phyloP scores from a whole-genome alignment of 78 protist species.

The Dictyostelium firmibasis region DNA sequence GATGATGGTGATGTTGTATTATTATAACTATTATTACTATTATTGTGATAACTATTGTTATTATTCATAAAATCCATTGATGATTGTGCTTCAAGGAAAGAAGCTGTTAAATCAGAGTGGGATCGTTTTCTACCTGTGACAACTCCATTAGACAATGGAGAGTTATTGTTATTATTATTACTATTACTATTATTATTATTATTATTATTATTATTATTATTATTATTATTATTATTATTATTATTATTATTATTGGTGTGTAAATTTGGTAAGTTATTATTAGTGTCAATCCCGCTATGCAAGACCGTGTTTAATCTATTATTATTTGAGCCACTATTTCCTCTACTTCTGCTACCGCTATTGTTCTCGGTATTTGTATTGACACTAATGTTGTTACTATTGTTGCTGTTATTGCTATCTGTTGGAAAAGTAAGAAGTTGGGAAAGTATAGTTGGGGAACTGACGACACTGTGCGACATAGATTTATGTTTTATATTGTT shows the following conservation, averaged over 20 bases:
- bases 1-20: background rate
- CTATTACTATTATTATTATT: background rate
- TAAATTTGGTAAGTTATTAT: background rate
- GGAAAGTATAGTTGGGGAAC: background rate
- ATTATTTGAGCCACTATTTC: background rate
- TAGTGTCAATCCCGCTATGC: background rate
- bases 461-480: background rate
- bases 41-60: background rate
- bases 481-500: background rate
- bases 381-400: background rate
- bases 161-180: background rate
- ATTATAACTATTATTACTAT: background rate
- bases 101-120: constrained; percentile 7
- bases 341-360: background rate
- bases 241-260: background rate
- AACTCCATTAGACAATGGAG: background rate
- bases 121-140: constrained; percentile 16
- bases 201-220: background rate
- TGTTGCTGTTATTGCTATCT: background rate
- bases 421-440: background rate
- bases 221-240: background rate
- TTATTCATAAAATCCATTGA: background rate
- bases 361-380: background rate
- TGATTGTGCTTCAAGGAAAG: background rate
- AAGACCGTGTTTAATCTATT: background rate